Evolutionary conservation across 2,329 filamentous ascomycete genomes (phyloP).

Genomic region (Emericellopsis cladophorae): DNA sequence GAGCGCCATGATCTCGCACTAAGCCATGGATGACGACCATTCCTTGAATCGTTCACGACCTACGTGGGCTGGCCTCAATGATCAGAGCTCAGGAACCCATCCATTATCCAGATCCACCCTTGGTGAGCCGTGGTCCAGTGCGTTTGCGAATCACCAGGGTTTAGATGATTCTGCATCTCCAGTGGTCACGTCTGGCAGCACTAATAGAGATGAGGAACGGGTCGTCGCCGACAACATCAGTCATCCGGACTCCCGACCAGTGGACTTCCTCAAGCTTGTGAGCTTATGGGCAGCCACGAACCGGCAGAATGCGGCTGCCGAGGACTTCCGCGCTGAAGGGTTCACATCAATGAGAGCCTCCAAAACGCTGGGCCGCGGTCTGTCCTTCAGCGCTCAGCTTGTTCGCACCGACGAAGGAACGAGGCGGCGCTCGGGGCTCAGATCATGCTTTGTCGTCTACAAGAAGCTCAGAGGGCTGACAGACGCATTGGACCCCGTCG

Average conservation of each 20-base stretch:
- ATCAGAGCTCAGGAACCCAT: no score
- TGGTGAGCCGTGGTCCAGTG: no score
- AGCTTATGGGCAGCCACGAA: neutral
- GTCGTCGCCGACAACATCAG: neutral
- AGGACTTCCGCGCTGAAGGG: neutral
- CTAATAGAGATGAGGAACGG: neutral
- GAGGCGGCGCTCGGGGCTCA: neutral
- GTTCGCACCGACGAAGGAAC: neutral
- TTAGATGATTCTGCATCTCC: no score
- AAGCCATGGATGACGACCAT: neutral
- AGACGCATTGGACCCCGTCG: neutral
- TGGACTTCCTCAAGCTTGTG: neutral
- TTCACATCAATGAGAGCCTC: neutral
- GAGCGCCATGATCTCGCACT: neutral
- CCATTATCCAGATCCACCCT: no score
- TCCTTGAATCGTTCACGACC: neutral
- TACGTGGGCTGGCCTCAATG: neutral
- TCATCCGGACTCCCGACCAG: neutral
- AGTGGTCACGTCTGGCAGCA: no score
- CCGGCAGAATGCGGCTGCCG: neutral
- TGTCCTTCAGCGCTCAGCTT: neutral
- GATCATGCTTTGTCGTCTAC: neutral
- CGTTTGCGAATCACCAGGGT: neutral
- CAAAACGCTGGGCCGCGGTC: neutral
- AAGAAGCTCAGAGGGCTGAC: neutral